A percentile compares a stretch with the other conserved stretches of the same genome.
Evolutionary conservation across 208 protist species (phyloP).

Genomic region (Leishmania guyanensis): DNA sequence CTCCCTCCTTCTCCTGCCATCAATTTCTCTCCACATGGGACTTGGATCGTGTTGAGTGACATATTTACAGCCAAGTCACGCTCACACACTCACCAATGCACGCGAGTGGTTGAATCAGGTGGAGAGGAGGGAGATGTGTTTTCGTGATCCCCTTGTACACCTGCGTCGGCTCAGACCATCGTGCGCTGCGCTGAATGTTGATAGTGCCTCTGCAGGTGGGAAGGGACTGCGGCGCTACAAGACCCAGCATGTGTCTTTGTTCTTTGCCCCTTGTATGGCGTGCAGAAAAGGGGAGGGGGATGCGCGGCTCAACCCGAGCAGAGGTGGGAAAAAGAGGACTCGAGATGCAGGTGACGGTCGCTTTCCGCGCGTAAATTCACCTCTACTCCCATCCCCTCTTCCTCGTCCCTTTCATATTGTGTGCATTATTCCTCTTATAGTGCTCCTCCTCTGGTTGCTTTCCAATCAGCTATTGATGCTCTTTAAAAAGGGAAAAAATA

Average conservation of each 20-base stretch:
- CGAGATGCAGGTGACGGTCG: neutral
- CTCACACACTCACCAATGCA: neutral
- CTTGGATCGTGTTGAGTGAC: neutral
- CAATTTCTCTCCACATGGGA: neutral
- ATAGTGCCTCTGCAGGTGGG: neutral
- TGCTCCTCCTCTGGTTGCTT: neutral
- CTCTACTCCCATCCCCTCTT: neutral
- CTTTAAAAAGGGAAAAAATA: neutral
- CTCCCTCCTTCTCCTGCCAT: neutral
- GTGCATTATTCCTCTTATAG: neutral
- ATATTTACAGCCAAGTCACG: neutral
- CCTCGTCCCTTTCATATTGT: neutral
- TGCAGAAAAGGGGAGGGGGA: neutral
- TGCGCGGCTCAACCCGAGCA: neutral
- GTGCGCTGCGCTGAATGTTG: neutral
- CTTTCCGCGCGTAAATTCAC: neutral
- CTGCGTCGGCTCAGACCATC: neutral
- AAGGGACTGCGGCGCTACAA: neutral
- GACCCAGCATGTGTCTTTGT: neutral
- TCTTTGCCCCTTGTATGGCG: neutral
- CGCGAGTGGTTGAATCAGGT: neutral
- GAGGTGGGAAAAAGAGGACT: neutral
- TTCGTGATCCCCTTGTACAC: neutral
- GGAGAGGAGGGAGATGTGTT: neutral
- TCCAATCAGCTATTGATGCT: neutral